Base-by-base conservation (phyloP, 1,139 yeast genomes). In the Wickerhamomyces sp. region DNA sequence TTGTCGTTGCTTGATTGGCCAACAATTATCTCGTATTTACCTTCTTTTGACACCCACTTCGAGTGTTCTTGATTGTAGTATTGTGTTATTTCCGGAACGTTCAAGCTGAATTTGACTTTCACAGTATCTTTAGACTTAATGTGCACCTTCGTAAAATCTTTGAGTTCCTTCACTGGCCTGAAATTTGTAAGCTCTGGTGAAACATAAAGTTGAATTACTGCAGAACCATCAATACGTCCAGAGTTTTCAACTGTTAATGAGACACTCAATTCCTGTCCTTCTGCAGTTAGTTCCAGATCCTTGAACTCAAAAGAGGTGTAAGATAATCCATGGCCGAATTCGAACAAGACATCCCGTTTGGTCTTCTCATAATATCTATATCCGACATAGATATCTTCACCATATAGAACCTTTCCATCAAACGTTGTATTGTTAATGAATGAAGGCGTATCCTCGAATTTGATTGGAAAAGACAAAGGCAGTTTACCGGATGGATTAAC, bases 321-420 rank as follows among this genome's bases (percentile, higher is more conserved):
- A 3, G 83, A 76, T 40, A 79, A 65, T 13, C 85, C 85, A 52
- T 60, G 66, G n/a, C 85, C 85, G 58, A 79, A 79, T 35, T 83
- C 78, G 63, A 71, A 78, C 32, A 72, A 65, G 14, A 72, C 77
- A 19, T 63, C 59, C 38, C 56, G 65, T 45, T 68, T 65, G 22
- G 65, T 44, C 54, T 70, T 71, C 54, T 78, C 84, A 53, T 76
- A 79, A 60, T 63, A 76, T 49, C 76, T 66, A 61, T 79, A 77
- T 15, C 85, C 85, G 43, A 78, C 72, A 56, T 69, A 78, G 30
- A 78, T 72, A 40, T 76, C 55, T 15, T 57, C 57, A 47, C 80
- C 61, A 51, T 78, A 79, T 39, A 74, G 56, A 19, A 73, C 78
- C 40, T 73, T 63, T 19, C 83, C 83, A 49, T 70, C 66, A 42